Evolutionary conservation across 495 filamentous ascomycete genomes (phyloP).

Genomic region (Poronia punctata): DNA sequence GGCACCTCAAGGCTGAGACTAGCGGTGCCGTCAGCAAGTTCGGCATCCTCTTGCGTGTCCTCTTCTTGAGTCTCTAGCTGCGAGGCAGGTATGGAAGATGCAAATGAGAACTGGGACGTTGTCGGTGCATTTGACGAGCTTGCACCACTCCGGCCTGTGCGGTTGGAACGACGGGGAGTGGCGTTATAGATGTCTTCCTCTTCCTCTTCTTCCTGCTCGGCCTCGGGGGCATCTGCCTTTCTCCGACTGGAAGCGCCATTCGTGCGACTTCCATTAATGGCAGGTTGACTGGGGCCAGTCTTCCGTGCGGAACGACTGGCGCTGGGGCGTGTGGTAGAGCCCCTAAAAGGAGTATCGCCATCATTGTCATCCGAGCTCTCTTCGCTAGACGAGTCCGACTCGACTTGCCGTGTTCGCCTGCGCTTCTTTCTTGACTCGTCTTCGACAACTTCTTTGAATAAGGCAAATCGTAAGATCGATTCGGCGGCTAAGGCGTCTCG

Average conservation of each 20-base stretch:
- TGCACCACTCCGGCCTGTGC: slow-evolving; percentile 24
- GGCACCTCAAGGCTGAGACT: slow-evolving; percentile 32
- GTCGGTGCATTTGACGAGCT: slow-evolving; percentile 20
- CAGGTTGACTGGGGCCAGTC: slow-evolving; percentile 17
- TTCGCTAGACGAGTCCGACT: slow-evolving; percentile 27
- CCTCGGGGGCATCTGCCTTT: slow-evolving; percentile 16
- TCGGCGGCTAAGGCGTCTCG: slow-evolving; percentile 86
- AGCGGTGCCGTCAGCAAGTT: slow-evolving; percentile 30
- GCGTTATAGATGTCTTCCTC: slow-evolving; percentile 34
- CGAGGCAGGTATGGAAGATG: slow-evolving; percentile 39
- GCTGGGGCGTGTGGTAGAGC: slow-evolving; percentile 18
- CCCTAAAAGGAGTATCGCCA: slow-evolving; percentile 20
- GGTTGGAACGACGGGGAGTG: slow-evolving; percentile 31
- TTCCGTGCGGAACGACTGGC: slow-evolving; percentile 22
- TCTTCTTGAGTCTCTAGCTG: slow-evolving; percentile 33
- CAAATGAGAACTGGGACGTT: slow-evolving; percentile 38
- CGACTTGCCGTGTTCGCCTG: slow-evolving; percentile 43
- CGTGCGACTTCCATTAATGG: slow-evolving; percentile 21
- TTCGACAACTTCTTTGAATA: slow-evolving; percentile 96
- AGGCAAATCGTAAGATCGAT: slow-evolving; percentile 82
- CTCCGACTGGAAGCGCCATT: slow-evolving; percentile 15
- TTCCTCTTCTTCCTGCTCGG: slow-evolving; percentile 19
- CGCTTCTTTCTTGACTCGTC: slow-evolving; percentile 75
- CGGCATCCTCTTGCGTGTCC: slow-evolving; percentile 28
- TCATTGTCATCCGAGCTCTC: slow-evolving; percentile 33